Conservation (phyloP, 179 eudicot genomes). For the Corrigiola litoralis region DNA sequence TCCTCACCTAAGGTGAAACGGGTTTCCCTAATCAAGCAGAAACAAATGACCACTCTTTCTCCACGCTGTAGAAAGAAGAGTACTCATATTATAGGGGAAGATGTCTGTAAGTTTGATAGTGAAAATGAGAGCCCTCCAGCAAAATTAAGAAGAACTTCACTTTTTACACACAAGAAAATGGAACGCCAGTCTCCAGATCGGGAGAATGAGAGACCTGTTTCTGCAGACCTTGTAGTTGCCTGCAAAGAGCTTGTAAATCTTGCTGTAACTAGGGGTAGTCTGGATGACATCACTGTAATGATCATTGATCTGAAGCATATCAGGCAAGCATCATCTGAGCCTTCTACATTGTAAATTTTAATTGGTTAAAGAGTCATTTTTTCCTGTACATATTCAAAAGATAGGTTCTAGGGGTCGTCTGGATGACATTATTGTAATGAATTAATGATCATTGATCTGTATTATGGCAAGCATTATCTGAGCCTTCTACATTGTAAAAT, state of each 20-base stretch:
- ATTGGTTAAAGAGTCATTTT: background rate
- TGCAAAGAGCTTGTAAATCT: slow-evolving; percentile 78
- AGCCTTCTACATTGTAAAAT: slow-evolving; percentile 9
- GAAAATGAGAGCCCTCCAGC: slow-evolving; percentile 44
- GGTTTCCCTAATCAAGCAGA: slow-evolving; percentile 35
- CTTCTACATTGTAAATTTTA: slow-evolving; percentile 7
- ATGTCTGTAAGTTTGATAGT: slow-evolving; percentile 19
- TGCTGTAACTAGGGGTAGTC: slow-evolving; percentile 70
- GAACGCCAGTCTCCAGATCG: slow-evolving; percentile 22
- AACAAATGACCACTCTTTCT: slow-evolving; percentile 26
- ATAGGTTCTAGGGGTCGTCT: slow-evolving; percentile 76
- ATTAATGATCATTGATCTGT: slow-evolving; percentile 77
- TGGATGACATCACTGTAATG: slow-evolving; percentile 88
- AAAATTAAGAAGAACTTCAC: slow-evolving; percentile 32
- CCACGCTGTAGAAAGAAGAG: slow-evolving; percentile 23
- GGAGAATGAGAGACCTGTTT: slow-evolving; percentile 21
- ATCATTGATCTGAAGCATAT: slow-evolving; percentile 65
- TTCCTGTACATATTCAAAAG: background rate
- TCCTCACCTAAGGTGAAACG: slow-evolving; percentile 47
- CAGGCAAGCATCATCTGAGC: slow-evolving; percentile 6
- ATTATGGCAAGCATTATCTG: slow-evolving; percentile 14
- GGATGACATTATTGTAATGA: slow-evolving; percentile 89
- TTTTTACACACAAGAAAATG: slow-evolving; percentile 23
- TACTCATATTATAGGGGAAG: slow-evolving; percentile 8
- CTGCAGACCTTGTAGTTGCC: slow-evolving; percentile 46